A percentile compares a stretch with the other conserved stretches of the same genome.
Conservation (phyloP, 1,284 basidiomycete genomes). For the Inonotus obliquus region DNA sequence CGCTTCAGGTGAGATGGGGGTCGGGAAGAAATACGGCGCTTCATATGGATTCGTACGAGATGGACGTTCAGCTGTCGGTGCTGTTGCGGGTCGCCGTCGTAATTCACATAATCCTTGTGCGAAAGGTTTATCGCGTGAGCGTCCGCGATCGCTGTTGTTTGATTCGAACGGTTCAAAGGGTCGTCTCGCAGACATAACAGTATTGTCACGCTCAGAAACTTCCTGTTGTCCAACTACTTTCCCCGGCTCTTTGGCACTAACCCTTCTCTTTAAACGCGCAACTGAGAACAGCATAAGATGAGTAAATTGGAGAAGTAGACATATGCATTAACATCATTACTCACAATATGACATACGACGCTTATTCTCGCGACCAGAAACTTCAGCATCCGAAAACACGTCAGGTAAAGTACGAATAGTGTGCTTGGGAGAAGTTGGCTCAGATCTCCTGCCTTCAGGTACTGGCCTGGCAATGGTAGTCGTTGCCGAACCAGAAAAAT, state of each 20-base stretch:
- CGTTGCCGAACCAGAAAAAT: background rate
- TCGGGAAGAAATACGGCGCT: slow-evolving; percentile 55
- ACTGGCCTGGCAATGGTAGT: background rate
- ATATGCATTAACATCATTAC: background rate
- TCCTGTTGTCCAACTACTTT: background rate
- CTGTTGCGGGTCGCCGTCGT: background rate
- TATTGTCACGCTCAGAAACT: background rate
- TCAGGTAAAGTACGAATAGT: background rate
- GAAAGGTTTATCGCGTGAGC: background rate
- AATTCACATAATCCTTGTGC: background rate
- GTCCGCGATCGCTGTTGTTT: slow-evolving; percentile 13
- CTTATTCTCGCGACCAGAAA: background rate
- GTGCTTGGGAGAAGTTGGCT: background rate
- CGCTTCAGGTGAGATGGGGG: slow-evolving; percentile 37
- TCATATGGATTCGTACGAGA: slow-evolving; percentile 55
- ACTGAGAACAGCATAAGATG: background rate
- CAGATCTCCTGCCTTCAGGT: background rate
- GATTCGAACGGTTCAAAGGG: background rate
- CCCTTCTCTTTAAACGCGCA: background rate
- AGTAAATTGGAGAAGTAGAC: background rate
- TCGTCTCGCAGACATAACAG: background rate
- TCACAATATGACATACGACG: background rate
- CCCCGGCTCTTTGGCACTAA: background rate
- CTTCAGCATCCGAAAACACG: background rate
- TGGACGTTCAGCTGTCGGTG: slow-evolving; percentile 15